Conservation (phyloP, 345 rosid species). For the Noccaea bulbosa region DNA sequence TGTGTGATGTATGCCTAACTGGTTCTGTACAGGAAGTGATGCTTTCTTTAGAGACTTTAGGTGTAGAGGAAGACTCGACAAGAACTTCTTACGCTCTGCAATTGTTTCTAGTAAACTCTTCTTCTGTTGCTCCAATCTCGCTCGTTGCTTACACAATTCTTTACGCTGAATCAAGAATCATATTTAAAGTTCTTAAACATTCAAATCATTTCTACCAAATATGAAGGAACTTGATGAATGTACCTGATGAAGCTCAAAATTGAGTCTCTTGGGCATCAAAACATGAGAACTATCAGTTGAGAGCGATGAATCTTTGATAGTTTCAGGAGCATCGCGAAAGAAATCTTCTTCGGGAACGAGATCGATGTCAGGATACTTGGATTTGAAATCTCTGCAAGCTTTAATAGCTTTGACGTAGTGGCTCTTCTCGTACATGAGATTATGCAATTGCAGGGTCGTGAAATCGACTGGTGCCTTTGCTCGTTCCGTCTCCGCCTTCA, state of each 20-base stretch:
- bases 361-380: slow-evolving; percentile 87
- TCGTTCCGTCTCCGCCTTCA: slow-evolving; percentile 80
- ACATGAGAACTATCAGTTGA: slow-evolving; percentile 64
- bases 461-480: slow-evolving; percentile 90
- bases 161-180: slow-evolving; percentile 59
- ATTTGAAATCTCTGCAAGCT: slow-evolving; percentile 88
- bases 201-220: slow-evolving; percentile 16
- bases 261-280: slow-evolving; percentile 89
- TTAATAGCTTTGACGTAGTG: slow-evolving; percentile 91
- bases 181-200: neutral
- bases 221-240: neutral
- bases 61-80: slow-evolving; percentile 85
- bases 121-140: slow-evolving; percentile 69
- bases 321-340: slow-evolving; percentile 70
- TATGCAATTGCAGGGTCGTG: slow-evolving; percentile 86
- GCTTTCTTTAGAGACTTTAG: slow-evolving; percentile 95
- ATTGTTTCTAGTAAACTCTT: slow-evolving; percentile 71
- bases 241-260: slow-evolving; percentile 88
- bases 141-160: slow-evolving; percentile 81
- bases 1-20: slow-evolving; percentile 70
- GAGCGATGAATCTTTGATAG: slow-evolving; percentile 56
- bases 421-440: slow-evolving; percentile 95
- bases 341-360: slow-evolving; percentile 85
- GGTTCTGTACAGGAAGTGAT: slow-evolving; percentile 88
- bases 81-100: slow-evolving; percentile 87